Base-by-base conservation (phyloP, 768 basidiomycete genomes). In the Lactifluus hygrophoroides region DNA sequence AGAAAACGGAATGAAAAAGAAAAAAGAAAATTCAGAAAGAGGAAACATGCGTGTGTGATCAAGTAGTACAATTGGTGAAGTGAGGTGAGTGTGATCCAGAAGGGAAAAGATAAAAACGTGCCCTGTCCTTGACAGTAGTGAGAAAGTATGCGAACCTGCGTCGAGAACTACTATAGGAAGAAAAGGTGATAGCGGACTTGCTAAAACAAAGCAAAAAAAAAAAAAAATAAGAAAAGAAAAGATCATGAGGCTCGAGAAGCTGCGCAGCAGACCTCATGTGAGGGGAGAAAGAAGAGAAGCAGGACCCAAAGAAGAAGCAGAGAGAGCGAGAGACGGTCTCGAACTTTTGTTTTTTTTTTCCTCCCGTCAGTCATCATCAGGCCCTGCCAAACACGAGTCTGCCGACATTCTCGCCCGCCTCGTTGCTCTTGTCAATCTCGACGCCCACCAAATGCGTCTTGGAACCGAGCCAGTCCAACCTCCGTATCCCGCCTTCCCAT, bases 401-500 rank as follows among this genome's bases (percentile, higher is more conserved):
- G 49, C 80, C 80, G 2, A 72, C 72, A 25, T 54, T 62, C 48
- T 73, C 66, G 40, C 68, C 67, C n/a, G 68, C 69, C 28, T 71
- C 67, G 8, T 69, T 65, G 47, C 72, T 70, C 60, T 77, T 81
- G 65, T 78, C 76, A 58, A 83, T 75, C 65, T 85, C 83, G 60
- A 87, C 75, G 25, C 85, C 85, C 32, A 82, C 73, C 37, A 87
- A 67, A 46, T 74, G 71, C 32, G 80, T 83, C 66, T 82, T 85
- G 32, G 78, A 75, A 19, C 80, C 80, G 45, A 87, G 72, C 77
- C 81, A 86, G 70, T 87, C 85, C 14, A 86, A 68, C 50, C 85
- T 72, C 46, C 83, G 76, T 28, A 88, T 81, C n/a, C 85, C 85
- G 19, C 76, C 76, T 27, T 84, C 82, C 84, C 83, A 85, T 13